phyloP scores from a whole-genome alignment of 208 protist species.

The Crithidia thermophila region DNA sequence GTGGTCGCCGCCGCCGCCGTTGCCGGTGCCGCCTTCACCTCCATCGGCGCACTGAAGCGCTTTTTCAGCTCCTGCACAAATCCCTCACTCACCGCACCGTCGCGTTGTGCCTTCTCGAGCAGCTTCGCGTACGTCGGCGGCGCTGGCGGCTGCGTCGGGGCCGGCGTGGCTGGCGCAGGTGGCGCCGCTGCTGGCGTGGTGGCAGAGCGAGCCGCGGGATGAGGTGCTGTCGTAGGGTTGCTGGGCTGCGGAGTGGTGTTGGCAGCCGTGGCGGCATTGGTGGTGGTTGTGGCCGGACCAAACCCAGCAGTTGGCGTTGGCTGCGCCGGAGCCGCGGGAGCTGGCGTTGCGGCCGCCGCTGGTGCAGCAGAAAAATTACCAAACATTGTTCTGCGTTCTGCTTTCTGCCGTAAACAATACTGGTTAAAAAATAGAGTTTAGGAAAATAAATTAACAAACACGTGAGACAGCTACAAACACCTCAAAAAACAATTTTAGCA shows the following conservation, averaged over 20 bases:
- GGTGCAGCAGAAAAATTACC: too few relatives aligned
- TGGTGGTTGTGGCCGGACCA: too few relatives aligned
- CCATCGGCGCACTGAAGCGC: conserved; percentile 50
- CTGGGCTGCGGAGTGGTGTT: neutral
- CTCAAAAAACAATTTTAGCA: too few relatives aligned
- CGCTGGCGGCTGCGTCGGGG: neutral
- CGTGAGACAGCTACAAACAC: neutral
- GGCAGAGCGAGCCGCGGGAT: neutral
- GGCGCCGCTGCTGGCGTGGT: conserved; percentile 5
- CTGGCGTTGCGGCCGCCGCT: neutral
- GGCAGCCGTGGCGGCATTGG: neutral
- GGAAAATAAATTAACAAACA: neutral
- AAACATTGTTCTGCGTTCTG: conserved; percentile 3
- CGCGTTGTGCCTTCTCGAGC: conserved; percentile 29
- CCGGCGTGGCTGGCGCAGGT: neutral
- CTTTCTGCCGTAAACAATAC: too few relatives aligned
- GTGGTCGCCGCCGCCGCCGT: neutral
- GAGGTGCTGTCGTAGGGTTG: too few relatives aligned
- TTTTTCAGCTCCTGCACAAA: conserved; percentile 46
- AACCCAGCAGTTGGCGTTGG: too few relatives aligned
- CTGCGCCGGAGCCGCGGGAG: neutral
- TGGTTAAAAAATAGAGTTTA: neutral
- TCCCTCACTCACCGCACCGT: conserved; percentile 34
- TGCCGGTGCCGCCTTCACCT: conserved; percentile 4
- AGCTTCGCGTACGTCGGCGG: conserved; percentile 21